phyloP scores from a whole-genome alignment of 2,329 filamentous ascomycete species.

The Mariannaea sp. region DNA sequence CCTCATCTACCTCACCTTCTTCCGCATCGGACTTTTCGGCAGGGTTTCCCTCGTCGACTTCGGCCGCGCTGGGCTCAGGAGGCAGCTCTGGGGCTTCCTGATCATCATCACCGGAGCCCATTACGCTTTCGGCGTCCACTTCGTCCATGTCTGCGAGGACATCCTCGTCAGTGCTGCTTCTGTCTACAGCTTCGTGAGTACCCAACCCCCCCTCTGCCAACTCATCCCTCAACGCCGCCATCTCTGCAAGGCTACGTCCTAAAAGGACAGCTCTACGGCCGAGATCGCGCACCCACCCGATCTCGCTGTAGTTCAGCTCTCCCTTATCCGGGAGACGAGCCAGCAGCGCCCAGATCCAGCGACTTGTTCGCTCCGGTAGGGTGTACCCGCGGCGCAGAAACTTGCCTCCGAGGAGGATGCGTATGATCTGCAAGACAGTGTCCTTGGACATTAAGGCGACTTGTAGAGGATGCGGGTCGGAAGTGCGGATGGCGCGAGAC shows the following conservation, averaged over 20 bases:
- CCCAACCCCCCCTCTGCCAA: constrained; percentile 48
- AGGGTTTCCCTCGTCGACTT: constrained; percentile 29
- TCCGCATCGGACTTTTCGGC: constrained; percentile 22
- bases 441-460: constrained; percentile 69
- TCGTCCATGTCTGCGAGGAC: constrained; percentile 42
- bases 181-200: constrained; percentile 53
- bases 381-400: constrained; percentile 64
- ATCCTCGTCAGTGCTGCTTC: constrained; percentile 48
- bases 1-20: constrained; percentile 36
- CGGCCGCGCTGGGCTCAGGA: constrained; percentile 10
- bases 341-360: constrained; percentile 85
- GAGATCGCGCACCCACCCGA: constrained; percentile 77
- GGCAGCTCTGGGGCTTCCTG: constrained; percentile 5
- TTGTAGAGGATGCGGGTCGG: constrained; percentile 63
- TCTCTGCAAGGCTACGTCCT: constrained; percentile 58
- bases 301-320: constrained; percentile 74
- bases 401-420: constrained; percentile 67
- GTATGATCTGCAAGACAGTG: constrained; percentile 68
- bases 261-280: constrained; percentile 75
- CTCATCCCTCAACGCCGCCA: constrained; percentile 53
- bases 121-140: constrained; percentile 38
- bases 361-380: constrained; percentile 69
- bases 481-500: constrained; percentile 55
- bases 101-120: constrained; percentile 27
- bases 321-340: constrained; percentile 76